These are phyloP conservation scores for Coemansia sp. DNA, from an alignment of 192 early-diverging fungal species.

Conservation along the genomic window DNA sequence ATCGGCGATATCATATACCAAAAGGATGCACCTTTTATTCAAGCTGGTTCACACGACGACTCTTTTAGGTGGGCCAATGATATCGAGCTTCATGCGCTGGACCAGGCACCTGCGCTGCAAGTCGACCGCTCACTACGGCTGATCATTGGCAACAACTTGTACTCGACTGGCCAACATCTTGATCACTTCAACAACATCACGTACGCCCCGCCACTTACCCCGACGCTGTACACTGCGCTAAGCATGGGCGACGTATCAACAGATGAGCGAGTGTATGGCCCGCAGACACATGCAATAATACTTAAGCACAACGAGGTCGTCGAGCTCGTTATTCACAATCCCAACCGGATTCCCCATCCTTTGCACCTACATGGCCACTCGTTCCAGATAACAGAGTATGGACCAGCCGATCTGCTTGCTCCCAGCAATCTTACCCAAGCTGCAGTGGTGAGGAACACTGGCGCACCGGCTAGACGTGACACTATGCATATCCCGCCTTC, in stretches of 20 bases:
- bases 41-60: conserved; percentile 7
- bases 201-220: conserved; percentile 64
- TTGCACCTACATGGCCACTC: conserved; percentile 85
- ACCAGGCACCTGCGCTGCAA: conserved; percentile 53
- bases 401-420: conserved; percentile 56
- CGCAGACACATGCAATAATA: conserved; percentile 61
- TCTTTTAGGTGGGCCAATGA: conserved; percentile 21
- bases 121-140: conserved; percentile 51
- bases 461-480: conserved; percentile 58
- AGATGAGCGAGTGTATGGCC: conserved; percentile 63
- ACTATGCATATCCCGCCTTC: conserved; percentile 61
- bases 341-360: conserved; percentile 67
- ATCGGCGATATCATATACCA: conserved; percentile 62
- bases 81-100: conserved; percentile 53
- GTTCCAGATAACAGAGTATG: conserved; percentile 69
- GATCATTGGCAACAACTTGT: conserved; percentile 60
- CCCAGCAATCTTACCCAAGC: conserved; percentile 6
- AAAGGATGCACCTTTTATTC: conserved; percentile 50
- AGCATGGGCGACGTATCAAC: conserved; percentile 59
- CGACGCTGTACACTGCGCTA: conserved; percentile 66
- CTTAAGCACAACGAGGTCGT: conserved; percentile 63
- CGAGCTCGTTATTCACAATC: conserved; percentile 73
- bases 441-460: neutral
- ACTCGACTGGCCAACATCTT: conserved; percentile 68
- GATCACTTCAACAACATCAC: conserved; percentile 74